Base-by-base conservation (phyloP, 345 rosid species). In the Eucalyptus pauciflora region DNA sequence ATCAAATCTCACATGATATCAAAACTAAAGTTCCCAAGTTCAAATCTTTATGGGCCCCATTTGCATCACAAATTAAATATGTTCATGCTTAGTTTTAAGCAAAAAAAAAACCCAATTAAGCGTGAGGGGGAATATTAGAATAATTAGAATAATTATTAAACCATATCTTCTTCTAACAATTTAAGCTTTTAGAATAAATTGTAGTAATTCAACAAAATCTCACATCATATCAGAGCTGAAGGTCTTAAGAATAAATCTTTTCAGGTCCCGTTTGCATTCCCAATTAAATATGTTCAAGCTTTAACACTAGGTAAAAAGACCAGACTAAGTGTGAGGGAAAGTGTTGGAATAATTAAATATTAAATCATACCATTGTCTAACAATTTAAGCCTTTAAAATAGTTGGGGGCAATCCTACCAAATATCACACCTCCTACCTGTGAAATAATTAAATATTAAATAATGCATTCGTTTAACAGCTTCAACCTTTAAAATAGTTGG, bases 21-120 rank as follows among this genome's bases (percentile, higher is more conserved):
- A 1, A 0, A 52, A 7, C 2, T 52, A 7, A 4, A 52, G 0
- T 0, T 52, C 58, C 1, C 2, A 52, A 52, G 0, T 52, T 1
- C 2, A 52, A 52, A 52, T 52, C 0, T 52, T 18, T 52, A 3
- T 1, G 3, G 0, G 1, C 10, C 10, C 1, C 1, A 18, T 52
- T 18, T 52, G 10, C 9, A 7, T 52, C 0, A 18, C 58, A 52
- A 52, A 52, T 18, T 52, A 52, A 52, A 7, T 18, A 52, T 52
- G 5, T 7, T 1, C 1, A 52, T 3, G 58, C 58, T 52, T 52
- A 18, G 24, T 18, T 52, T 52, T 52, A 52, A 10, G 9, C 58
- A 52, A 52, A 52, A 17, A 18, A n/a, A 37, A 52, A 2, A 52
- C 0, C 1, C 18, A 33, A 33, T 52, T 52, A 7, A 1, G 10